These are phyloP conservation scores for Chalciporus sp. DNA, from an alignment of 1,284 basidiomycete species.

Conservation along the genomic window DNA sequence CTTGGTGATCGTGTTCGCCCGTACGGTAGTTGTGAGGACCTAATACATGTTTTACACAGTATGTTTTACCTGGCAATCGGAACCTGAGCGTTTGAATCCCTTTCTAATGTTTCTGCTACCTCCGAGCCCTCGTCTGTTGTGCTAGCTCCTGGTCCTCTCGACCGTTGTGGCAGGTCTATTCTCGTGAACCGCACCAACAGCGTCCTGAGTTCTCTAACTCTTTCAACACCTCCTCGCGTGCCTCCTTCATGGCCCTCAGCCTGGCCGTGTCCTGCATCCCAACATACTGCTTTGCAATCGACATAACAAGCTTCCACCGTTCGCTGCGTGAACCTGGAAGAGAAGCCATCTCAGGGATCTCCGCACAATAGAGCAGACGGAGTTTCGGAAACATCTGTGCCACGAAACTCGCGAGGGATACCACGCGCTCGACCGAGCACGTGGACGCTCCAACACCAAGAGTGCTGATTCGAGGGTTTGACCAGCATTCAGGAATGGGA, in stretches of 20 bases:
- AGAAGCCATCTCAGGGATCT: too few relatives aligned
- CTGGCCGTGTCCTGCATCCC: not conserved
- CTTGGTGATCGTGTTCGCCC: too few relatives aligned
- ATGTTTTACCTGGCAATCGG: too few relatives aligned
- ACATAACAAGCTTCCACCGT: not conserved
- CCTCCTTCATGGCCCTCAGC: not conserved
- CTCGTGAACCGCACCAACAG: too few relatives aligned
- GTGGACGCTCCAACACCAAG: not conserved
- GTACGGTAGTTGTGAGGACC: too few relatives aligned
- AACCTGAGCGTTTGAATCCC: too few relatives aligned
- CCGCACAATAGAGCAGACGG: not conserved
- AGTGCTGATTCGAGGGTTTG: not conserved
- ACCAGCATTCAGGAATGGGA: not conserved
- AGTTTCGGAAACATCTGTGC: not conserved
- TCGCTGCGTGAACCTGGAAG: not conserved
- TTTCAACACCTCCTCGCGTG: not conserved
- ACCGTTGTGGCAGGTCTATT: not conserved
- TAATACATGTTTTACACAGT: too few relatives aligned
- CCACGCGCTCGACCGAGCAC: not conserved
- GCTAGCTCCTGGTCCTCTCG: not conserved
- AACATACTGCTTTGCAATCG: not conserved
- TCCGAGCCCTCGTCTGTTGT: too few relatives aligned
- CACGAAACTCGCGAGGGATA: not conserved
- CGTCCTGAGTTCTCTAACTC: too few relatives aligned
- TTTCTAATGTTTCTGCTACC: too few relatives aligned